A percentile compares a stretch with the other conserved stretches of the same genome.
Evolutionary conservation across 2,329 filamentous ascomycete genomes (phyloP).

Genomic region (Remersonia thermophila): DNA sequence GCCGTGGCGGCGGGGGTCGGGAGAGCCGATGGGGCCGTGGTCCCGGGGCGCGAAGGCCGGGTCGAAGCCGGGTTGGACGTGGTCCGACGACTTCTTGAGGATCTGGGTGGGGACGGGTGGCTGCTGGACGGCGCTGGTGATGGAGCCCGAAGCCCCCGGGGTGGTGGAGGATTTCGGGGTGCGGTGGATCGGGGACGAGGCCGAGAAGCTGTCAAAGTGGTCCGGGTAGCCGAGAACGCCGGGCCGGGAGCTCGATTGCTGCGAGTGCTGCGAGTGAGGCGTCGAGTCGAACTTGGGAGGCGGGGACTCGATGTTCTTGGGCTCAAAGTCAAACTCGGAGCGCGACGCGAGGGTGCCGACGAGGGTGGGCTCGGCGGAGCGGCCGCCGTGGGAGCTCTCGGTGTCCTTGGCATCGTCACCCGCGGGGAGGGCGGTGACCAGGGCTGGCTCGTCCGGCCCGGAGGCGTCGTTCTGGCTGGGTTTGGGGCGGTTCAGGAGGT

Average conservation of each 20-base stretch:
- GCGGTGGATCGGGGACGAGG: constrained; percentile 29
- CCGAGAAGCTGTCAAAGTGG: constrained; percentile 30
- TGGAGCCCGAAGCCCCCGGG: constrained; percentile 18
- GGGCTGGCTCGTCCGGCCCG: constrained; percentile 31
- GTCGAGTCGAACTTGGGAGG: constrained; percentile 18
- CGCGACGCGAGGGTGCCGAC: constrained; percentile 17
- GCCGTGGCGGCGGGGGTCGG: constrained; percentile 31
- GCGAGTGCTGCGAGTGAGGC: constrained; percentile 19
- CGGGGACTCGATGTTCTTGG: constrained; percentile 15
- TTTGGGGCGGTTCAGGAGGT: constrained; percentile 71
- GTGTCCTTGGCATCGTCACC: constrained; percentile 21
- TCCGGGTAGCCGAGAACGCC: constrained; percentile 24
- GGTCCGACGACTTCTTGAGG: constrained; percentile 37
- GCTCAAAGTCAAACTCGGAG: constrained; percentile 20
- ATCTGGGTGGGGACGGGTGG: constrained; percentile 31
- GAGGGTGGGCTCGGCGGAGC: constrained; percentile 15
- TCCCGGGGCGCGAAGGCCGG: constrained; percentile 29
- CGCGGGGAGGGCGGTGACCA: constrained; percentile 33
- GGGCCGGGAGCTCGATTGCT: constrained; percentile 12
- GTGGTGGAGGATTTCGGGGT: constrained; percentile 29
- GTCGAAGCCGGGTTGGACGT: constrained; percentile 29
- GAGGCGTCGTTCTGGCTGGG: constrained; percentile 44
- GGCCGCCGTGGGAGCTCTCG: constrained; percentile 11
- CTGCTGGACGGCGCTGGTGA: constrained; percentile 19
- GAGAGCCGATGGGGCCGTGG: constrained; percentile 32